These are phyloP conservation scores for Bifiguratus adelaidae DNA, from an alignment of 192 early-diverging fungal species.

Conservation along the genomic window DNA sequence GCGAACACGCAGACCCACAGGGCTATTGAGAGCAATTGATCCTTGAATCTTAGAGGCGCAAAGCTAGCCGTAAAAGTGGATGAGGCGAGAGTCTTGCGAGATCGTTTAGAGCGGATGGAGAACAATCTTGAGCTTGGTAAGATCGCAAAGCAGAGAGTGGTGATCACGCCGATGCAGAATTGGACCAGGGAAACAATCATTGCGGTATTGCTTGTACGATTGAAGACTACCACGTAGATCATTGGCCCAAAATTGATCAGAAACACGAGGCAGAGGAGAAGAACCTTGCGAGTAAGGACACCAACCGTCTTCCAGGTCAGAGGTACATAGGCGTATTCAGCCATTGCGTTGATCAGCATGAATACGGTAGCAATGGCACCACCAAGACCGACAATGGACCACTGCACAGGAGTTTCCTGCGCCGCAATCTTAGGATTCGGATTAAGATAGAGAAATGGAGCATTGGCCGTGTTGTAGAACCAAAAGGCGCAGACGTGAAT, in stretches of 20 bases:
- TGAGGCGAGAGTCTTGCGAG: slow-evolving; percentile 28
- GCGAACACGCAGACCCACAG: slow-evolving; percentile 66
- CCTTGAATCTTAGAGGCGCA: slow-evolving; percentile 48
- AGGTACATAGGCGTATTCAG: slow-evolving; percentile 67
- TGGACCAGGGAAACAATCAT: slow-evolving; percentile 54
- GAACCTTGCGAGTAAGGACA: slow-evolving; percentile 36
- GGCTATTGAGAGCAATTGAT: slow-evolving; percentile 58
- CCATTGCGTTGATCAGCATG: slow-evolving; percentile 49
- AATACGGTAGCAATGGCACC: slow-evolving; percentile 57
- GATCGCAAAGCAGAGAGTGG: slow-evolving; percentile 54
- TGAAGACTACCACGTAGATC: slow-evolving; percentile 41
- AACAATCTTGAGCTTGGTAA: slow-evolving; percentile 54
- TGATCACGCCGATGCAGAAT: slow-evolving; percentile 54
- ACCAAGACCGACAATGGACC: slow-evolving; percentile 58
- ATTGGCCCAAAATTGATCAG: slow-evolving; percentile 55
- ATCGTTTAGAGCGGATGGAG: neutral
- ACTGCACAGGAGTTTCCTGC: slow-evolving; percentile 28
- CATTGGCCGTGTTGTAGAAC: slow-evolving; percentile 68
- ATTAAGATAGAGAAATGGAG: slow-evolving; percentile 49
- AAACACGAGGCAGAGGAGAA: slow-evolving; percentile 50
- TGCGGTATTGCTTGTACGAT: slow-evolving; percentile 27
- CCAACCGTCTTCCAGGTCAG: slow-evolving; percentile 41
- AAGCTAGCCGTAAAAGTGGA: slow-evolving; percentile 68
- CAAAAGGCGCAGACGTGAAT: slow-evolving; percentile 70
- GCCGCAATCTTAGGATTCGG: slow-evolving; percentile 15